A percentile compares a stretch with the other conserved stretches of the same genome.
Conservation (phyloP, 345 rosid genomes). For the Corchorus capsularis region DNA sequence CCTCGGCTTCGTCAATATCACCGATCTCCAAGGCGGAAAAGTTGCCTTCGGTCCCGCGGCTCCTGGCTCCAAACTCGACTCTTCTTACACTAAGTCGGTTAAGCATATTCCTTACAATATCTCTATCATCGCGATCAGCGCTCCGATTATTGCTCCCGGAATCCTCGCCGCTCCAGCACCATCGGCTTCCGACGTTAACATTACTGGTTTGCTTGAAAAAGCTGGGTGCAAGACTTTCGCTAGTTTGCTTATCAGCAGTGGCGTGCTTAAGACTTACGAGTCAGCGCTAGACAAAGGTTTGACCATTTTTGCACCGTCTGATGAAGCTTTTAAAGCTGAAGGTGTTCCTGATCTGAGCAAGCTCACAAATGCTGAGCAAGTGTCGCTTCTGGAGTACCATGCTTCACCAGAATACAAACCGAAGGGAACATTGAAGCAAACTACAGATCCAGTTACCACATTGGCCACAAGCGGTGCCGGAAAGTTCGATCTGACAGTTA, state of each 20-base stretch:
- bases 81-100: constrained; percentile 68
- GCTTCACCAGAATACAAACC: constrained; percentile 68
- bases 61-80: constrained; percentile 80
- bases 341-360: constrained; percentile 78
- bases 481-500: constrained; percentile 63
- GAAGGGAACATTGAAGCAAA: constrained; percentile 63
- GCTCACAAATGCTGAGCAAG: constrained; percentile 66
- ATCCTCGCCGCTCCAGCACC: constrained; percentile 67
- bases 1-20: constrained; percentile 82
- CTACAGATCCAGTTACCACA: constrained; percentile 57
- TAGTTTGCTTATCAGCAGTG: constrained; percentile 53
- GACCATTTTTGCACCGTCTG: constrained; percentile 83
- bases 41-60: constrained; percentile 83
- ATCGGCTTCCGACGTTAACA: constrained; percentile 55
- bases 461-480: constrained; percentile 74
- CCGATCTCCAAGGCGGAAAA: constrained; percentile 82
- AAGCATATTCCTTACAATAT: constrained; percentile 84
- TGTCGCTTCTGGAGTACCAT: constrained; percentile 78
- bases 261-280: constrained; percentile 75
- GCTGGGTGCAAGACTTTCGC: constrained; percentile 91
- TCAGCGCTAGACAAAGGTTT: constrained; percentile 65
- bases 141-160: constrained; percentile 72
- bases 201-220: constrained; percentile 77
- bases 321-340: constrained; percentile 79
- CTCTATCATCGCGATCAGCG: constrained; percentile 65